Evolutionary conservation across 1,284 basidiomycete species (phyloP).

Genomic region (Ceratobasidium theobromae): DNA sequence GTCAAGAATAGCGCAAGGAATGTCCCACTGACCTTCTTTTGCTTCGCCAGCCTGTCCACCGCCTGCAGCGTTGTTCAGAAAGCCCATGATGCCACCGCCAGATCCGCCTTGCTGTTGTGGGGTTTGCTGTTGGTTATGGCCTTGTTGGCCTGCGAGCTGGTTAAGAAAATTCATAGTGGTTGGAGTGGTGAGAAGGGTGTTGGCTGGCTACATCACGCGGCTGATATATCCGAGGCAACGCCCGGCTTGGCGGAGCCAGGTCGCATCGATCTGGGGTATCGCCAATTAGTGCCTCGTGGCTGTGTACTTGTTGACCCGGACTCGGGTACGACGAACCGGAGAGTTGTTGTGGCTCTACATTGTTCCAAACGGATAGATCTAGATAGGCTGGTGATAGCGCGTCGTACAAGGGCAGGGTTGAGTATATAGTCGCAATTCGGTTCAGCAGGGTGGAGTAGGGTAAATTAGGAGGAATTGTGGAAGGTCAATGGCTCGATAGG

Average conservation of each 20-base stretch:
- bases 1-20: neutral
- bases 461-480: too few species aligned
- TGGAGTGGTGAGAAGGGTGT: too few species aligned
- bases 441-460: too few species aligned
- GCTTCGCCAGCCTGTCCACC: conserved; percentile 35
- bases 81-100: conserved; percentile 32
- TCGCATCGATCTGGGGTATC: conserved; percentile 14
- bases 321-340: neutral
- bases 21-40: conserved; percentile 35
- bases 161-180: too few species aligned
- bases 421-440: too few species aligned
- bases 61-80: conserved; percentile 33
- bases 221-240: too few species aligned
- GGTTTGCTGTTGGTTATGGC: neutral
- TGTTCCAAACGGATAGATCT: too few species aligned
- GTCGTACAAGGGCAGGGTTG: too few species aligned
- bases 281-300: conserved; percentile 3
- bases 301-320: neutral
- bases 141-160: neutral
- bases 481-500: too few species aligned
- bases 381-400: too few species aligned
- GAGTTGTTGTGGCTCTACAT: neutral
- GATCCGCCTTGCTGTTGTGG: neutral
- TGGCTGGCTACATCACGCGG: too few species aligned
- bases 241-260: too few species aligned